Percentiles rank a stretch among this genome's conserved stretches.
These are phyloP conservation scores for Ulmus americana DNA, from an alignment of 331 rosid species.

Conservation along the genomic window DNA sequence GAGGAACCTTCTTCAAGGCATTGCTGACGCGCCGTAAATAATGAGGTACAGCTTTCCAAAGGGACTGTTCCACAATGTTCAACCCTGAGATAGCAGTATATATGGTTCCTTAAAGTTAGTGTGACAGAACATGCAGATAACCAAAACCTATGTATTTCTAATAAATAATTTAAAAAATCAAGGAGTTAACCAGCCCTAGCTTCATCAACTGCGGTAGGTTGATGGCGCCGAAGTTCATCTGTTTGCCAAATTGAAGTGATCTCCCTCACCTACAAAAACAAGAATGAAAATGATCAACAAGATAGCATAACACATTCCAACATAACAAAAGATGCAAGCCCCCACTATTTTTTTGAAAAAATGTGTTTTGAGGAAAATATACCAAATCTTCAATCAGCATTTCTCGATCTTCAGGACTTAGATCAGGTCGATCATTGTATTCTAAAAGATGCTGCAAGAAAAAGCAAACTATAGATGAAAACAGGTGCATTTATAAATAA, in stretches of 20 bases:
- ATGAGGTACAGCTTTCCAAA: slow-evolving; percentile 95
- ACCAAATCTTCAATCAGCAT: slow-evolving; percentile 93
- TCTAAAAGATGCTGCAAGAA: slow-evolving; percentile 71
- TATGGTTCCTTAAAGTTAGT: slow-evolving; percentile 9
- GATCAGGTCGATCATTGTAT: slow-evolving; percentile 77
- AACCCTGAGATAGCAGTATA: slow-evolving; percentile 48
- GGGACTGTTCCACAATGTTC: slow-evolving; percentile 94
- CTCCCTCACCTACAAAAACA: slow-evolving; percentile 72
- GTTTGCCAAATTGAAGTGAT: slow-evolving; percentile 97
- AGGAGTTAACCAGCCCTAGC: slow-evolving; percentile 75
- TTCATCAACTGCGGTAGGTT: slow-evolving; percentile 93
- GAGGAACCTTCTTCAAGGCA: slow-evolving; percentile 78
- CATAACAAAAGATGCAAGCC: slow-evolving; percentile 10
- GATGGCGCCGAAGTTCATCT: slow-evolving; percentile 88
- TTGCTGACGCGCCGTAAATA: slow-evolving; percentile 86
- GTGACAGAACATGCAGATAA: slow-evolving; percentile 14
- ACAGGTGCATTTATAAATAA: slow-evolving; percentile 17
- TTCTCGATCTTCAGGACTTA: slow-evolving; percentile 71
- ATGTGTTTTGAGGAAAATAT: slow-evolving; percentile 28
- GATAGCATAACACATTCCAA: slow-evolving; percentile 8
- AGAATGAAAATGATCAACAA: slow-evolving; percentile 14
- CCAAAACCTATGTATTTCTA: slow-evolving; percentile 18
- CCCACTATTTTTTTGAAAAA: slow-evolving; percentile 20
- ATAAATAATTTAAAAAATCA: slow-evolving; percentile 10
- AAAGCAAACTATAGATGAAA: slow-evolving; percentile 19